Evolutionary conservation across 306 rosid species (phyloP).

Genomic region (Oxytropis ochrocephala): DNA sequence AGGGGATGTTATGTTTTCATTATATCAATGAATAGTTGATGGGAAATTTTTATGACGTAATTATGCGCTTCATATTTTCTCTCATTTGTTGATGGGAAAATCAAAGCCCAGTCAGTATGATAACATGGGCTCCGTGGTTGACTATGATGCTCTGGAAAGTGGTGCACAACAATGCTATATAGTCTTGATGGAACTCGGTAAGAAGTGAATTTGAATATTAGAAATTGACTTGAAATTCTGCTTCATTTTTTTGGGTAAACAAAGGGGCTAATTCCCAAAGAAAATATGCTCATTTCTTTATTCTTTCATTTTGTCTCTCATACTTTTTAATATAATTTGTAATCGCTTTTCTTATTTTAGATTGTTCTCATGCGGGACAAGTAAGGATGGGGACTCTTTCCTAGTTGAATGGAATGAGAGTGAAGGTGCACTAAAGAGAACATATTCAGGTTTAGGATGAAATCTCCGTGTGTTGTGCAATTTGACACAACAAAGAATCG

Average conservation of each 20-base stretch:
- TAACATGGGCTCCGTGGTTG: constrained; percentile 60
- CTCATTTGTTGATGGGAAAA: constrained; percentile 79
- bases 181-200: constrained; percentile 80
- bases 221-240: not conserved
- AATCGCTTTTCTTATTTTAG: constrained; percentile 4
- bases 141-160: constrained; percentile 77
- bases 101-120: constrained; percentile 89
- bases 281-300: too few relatives aligned
- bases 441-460: constrained; percentile 65
- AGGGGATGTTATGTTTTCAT: too few relatives aligned
- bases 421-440: constrained; percentile 64
- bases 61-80: constrained; percentile 69
- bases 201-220: constrained; percentile 1
- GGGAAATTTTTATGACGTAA: not conserved
- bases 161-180: constrained; percentile 72
- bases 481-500: constrained; percentile 69
- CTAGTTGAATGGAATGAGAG: constrained; percentile 89
- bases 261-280: too few relatives aligned
- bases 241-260: too few relatives aligned
- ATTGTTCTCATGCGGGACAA: too few relatives aligned
- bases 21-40: too few relatives aligned
- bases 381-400: constrained; percentile 56
- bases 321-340: not conserved
- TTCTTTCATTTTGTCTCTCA: not conserved
- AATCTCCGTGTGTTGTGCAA: constrained; percentile 59